Base-by-base conservation (phyloP, 805 yeast genomes). In the Candida caryicola region DNA sequence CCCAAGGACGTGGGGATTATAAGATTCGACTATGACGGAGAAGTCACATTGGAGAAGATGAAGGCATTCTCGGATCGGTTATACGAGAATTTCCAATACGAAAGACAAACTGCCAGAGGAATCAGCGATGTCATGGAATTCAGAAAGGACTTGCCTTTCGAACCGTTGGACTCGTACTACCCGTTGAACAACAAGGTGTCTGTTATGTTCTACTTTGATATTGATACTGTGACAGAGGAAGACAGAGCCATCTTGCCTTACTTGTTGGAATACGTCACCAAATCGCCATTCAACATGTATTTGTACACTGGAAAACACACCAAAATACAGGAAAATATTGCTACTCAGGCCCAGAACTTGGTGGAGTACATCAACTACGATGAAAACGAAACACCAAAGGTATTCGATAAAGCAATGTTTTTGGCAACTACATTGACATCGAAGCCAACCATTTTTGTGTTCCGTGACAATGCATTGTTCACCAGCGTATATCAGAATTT, bases 161-260 rank as follows among this genome's bases (percentile, higher is more conserved):
- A 51, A 29, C 68, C 73, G 5, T 54, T 62, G 36, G 55, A 64
- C 17, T 41, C 45, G 19, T 54, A 51, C 45, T 55, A 69, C 62
- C 81, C 51, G 56, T 51, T 66, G 39, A 43, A 69, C 27, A 60
- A 61, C 48, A 60, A 59, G 42, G 61, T 81, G 2, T 68, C 79
- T 0, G 74, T 82, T 45, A 70, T 82, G 4, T 81, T 73, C 46
- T 61, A 68, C 33, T 76, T 71, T 51, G 81, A 79, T 40, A 59
- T 60, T n/a, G 69, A 71, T 14, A 64, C 77, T 0, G 62, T 64
- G 4, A 67, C 78, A 1, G 69, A 67, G 2, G 93, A 85, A 53
- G 93, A 85, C 57, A 73, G 71, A 45, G 74, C 74, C 19, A 58
- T 83, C 4, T 62, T 85, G 41, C 79, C 82, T 4, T 74, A 81